Base-by-base conservation (phyloP, 495 filamentous ascomycete genomes). In the Oleoguttula mirabilis region DNA sequence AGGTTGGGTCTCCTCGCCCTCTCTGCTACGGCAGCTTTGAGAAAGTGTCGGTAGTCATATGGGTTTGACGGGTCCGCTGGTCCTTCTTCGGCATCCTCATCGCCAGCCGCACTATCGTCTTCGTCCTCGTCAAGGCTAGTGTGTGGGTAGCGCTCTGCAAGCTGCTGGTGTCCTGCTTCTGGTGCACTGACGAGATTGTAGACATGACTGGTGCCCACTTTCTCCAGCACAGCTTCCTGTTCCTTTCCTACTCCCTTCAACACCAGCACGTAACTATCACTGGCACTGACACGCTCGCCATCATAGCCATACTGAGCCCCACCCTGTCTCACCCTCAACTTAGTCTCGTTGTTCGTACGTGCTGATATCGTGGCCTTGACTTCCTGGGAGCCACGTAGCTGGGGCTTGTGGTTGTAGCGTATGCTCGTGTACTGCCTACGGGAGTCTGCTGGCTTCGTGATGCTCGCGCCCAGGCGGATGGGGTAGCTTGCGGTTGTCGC, bases 141-240 rank as follows among this genome's bases (percentile, higher is more conserved):
- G 1, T 45, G 47, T 10, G 47, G 34, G 24, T 40, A 41, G 12
- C 23, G 19, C 15, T 44, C 27, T 22, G 16, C 22, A 20, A 45
- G 35, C 41, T 28, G 23, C 28, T 41, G 35, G 35, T 21, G 30
- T 3, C 21, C 28, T 12, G 36, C 41, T n/a, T n/a, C n/a, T n/a
- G n/a, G n/a, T n/a, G n/a, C n/a, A n/a, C n/a, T n/a, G 1, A 34
- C 15, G 22, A 50, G 21, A 36, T 50, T 50, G 47, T 43, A 50
- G 14, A 16, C 24, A 16, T 41, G 25, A 20, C 22, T 14, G 4
- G 1, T 16, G 8, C 21, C 16, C 20, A 50, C 24, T 30, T 33
- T 39, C 23, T 50, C 47, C 47, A 50, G 31, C 17, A 45, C 41
- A 10, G 43, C 28, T 16, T 36, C 35, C 10, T 11, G 17, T 1